Conservation (phyloP, 2,329 filamentous ascomycete species). For the Fusarium sp. region DNA sequence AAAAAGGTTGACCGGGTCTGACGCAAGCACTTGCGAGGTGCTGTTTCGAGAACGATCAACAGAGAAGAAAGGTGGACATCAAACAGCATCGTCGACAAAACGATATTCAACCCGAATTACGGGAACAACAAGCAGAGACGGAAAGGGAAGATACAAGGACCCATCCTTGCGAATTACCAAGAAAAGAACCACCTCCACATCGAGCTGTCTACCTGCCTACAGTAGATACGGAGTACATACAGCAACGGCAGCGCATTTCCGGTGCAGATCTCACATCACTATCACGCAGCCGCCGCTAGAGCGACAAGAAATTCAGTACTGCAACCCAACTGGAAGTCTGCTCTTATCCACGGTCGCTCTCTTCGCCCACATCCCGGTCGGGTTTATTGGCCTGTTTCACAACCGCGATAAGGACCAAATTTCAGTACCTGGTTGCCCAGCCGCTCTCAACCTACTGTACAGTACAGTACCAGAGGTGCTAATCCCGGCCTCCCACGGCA, state of each 20-base stretch:
- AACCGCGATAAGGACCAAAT: constrained; percentile 35
- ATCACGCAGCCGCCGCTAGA: constrained; percentile 19
- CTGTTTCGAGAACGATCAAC: constrained; percentile 5
- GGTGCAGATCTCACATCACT: constrained; percentile 34
- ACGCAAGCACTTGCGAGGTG: constrained; percentile 31
- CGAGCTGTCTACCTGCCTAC: neutral
- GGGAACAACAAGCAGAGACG: constrained; percentile 23
- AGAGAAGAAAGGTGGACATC: constrained; percentile 2
- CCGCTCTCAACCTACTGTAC: constrained; percentile 12
- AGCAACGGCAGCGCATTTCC: neutral
- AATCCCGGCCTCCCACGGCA: constrained; percentile 16
- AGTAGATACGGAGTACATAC: neutral
- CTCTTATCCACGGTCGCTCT: constrained; percentile 6
- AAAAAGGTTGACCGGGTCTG: constrained; percentile 2
- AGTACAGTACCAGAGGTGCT: neutral
- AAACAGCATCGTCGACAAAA: constrained; percentile 1
- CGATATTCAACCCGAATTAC: constrained; percentile 6
- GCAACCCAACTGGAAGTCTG: neutral
- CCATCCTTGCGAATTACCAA: neutral
- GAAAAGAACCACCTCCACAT: neutral
- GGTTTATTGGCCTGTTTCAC: constrained; percentile 34
- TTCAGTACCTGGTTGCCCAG: constrained; percentile 37
- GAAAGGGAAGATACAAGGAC: constrained; percentile 43
- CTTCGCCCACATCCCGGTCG: constrained; percentile 18
- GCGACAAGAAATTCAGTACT: neutral